Conservation (phyloP, 257 asterid species). For the Nicotiana undulata region DNA sequence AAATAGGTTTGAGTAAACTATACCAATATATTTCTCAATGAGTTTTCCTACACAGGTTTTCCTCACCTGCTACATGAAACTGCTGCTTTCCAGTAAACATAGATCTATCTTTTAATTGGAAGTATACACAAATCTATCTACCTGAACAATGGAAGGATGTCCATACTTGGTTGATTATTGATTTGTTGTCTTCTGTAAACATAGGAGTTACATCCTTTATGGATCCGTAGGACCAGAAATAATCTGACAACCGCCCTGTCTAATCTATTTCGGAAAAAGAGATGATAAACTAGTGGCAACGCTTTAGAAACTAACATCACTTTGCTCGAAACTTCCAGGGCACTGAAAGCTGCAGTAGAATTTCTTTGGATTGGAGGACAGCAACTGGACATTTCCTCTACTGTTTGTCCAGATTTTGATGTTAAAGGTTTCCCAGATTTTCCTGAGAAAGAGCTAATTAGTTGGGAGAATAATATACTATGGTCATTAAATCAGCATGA, state of each 20-base stretch:
- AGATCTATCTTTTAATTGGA: neutral
- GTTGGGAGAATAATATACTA: constrained; percentile 60
- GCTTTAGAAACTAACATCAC: neutral
- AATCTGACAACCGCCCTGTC: neutral
- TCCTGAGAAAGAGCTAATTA: constrained; percentile 47
- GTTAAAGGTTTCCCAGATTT: constrained; percentile 40
- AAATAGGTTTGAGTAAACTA: neutral
- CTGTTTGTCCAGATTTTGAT: constrained; percentile 27
- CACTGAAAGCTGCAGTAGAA: constrained; percentile 63
- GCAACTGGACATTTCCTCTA: constrained; percentile 44
- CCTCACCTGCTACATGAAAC: neutral
- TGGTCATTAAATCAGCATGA: constrained; percentile 58
- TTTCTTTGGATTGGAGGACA: constrained; percentile 94
- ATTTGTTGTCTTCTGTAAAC: neutral
- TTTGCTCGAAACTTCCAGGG: constrained; percentile 32
- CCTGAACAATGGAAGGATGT: neutral
- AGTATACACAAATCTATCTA: neutral
- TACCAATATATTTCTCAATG: neutral
- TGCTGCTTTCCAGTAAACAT: neutral
- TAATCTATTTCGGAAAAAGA: neutral
- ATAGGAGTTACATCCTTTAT: neutral
- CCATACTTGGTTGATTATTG: neutral
- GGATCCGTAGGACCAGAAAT: neutral
- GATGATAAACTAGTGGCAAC: neutral
- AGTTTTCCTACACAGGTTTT: neutral